phyloP scores from a whole-genome alignment of 768 basidiomycete genomes.

The Auricularia sp. region DNA sequence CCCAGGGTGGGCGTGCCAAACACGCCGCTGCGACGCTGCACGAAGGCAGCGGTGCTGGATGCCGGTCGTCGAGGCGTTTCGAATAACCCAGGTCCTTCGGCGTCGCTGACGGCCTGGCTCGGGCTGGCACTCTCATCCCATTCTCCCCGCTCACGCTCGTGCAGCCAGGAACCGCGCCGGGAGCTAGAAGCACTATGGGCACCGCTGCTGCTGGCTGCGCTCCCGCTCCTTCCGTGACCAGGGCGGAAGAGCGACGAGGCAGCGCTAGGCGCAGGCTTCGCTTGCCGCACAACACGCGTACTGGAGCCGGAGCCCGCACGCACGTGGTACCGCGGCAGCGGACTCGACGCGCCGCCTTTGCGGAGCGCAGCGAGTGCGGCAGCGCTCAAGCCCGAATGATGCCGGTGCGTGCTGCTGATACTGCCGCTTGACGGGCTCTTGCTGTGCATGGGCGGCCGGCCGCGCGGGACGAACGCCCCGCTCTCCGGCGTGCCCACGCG shows the following conservation, averaged over 20 bases:
- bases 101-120: background rate
- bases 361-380: background rate
- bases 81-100: background rate
- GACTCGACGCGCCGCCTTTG: conserved; percentile 43
- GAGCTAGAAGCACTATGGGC: background rate
- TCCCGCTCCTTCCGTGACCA: background rate
- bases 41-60: background rate
- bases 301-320: conserved; percentile 74
- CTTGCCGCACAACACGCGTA: conserved; percentile 60
- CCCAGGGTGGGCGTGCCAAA: background rate
- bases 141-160: background rate
- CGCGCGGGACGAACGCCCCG: background rate
- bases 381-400: background rate
- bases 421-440: background rate
- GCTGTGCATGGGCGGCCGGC: background rate
- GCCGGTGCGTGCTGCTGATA: background rate
- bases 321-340: conserved; percentile 63
- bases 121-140: background rate
- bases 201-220: background rate
- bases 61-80: background rate
- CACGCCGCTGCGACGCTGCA: background rate
- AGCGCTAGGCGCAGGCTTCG: conserved; percentile 28
- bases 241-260: conserved; percentile 57
- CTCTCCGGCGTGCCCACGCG: background rate
- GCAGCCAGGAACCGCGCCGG: background rate